Evolutionary conservation across 495 filamentous ascomycete species (phyloP).

Genomic region (Penicillium silybi): DNA sequence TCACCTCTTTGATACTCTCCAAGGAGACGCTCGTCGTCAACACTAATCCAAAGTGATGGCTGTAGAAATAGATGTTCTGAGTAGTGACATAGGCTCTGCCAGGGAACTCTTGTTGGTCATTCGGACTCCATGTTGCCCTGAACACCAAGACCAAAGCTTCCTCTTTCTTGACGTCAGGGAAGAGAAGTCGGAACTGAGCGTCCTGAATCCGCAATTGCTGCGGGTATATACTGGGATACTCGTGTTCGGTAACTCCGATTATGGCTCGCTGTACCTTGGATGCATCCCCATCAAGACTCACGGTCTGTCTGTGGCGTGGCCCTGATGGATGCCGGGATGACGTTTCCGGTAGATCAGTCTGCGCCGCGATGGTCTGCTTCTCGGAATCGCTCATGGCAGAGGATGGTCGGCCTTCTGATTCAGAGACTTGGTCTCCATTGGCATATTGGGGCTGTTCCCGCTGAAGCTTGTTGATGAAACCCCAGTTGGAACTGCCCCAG

Average conservation of each 20-base stretch:
- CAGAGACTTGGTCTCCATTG: slow-evolving; percentile 34
- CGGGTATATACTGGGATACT: slow-evolving; percentile 81
- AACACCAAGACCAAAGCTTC: slow-evolving; percentile 81
- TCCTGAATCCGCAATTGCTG: slow-evolving; percentile 80
- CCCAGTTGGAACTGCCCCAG: slow-evolving; percentile 86
- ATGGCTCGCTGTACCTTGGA: slow-evolving; percentile 42
- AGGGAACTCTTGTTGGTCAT: slow-evolving; percentile 75
- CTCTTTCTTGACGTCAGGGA: slow-evolving; percentile 68
- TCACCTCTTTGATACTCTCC: slow-evolving; percentile 78
- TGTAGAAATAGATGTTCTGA: slow-evolving; percentile 90
- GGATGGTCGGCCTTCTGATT: slow-evolving; percentile 17
- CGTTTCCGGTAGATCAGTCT: slow-evolving; percentile 14
- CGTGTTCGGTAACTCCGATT: slow-evolving; percentile 44
- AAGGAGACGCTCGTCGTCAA: slow-evolving; percentile 72
- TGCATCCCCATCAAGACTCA: slow-evolving; percentile 66
- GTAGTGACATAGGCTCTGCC: slow-evolving; percentile 86
- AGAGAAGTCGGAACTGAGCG: slow-evolving; percentile 86
- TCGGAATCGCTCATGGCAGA: slow-evolving; percentile 30
- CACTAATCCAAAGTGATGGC: slow-evolving; percentile 87
- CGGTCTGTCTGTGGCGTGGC: slow-evolving; percentile 67
- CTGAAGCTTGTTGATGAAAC: slow-evolving; percentile 65
- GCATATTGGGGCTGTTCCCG: slow-evolving; percentile 45
- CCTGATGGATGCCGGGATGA: slow-evolving; percentile 16
- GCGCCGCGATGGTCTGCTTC: slow-evolving; percentile 17
- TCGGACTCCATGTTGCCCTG: slow-evolving; percentile 69